Percentiles rank a stretch among this genome's conserved stretches.
Conservation (phyloP, 1,284 basidiomycete genomes). For the Pyrrhoderma lamaoense region DNA sequence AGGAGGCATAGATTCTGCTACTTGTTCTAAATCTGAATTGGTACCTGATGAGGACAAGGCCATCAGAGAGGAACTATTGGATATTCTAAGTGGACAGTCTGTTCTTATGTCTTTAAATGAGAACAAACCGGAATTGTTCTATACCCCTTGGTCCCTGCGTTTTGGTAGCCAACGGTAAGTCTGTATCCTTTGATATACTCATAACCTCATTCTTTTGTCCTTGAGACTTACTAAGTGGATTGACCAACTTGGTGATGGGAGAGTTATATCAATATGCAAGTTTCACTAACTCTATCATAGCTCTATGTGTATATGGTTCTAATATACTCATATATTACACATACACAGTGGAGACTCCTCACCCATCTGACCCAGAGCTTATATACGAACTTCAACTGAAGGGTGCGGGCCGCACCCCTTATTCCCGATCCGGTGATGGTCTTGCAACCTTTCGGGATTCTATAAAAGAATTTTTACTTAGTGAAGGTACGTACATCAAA, state of each 20-base stretch:
- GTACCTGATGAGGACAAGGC: slow-evolving; percentile 33
- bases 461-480: slow-evolving; percentile 84
- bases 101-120: slow-evolving; percentile 50
- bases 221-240: slow-evolving; percentile 77
- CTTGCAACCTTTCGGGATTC: slow-evolving; percentile 89
- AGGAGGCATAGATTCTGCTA: slow-evolving; percentile 21
- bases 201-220: not conserved
- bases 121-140: slow-evolving; percentile 35
- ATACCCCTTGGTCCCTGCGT: slow-evolving; percentile 83
- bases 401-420: slow-evolving; percentile 90
- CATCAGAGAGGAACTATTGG: slow-evolving; percentile 63
- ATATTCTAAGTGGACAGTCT: slow-evolving; percentile 76
- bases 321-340: not conserved
- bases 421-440: slow-evolving; percentile 87
- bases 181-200: not conserved
- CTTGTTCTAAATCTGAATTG: slow-evolving; percentile 19
- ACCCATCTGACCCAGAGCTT: slow-evolving; percentile 48
- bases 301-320: slow-evolving; percentile 56
- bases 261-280: no score
- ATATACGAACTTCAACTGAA: slow-evolving; percentile 89
- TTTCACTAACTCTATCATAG: no score
- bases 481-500: slow-evolving; percentile 53
- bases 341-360: slow-evolving; percentile 65
- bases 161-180: slow-evolving; percentile 77
- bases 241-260: slow-evolving; percentile 94